These are phyloP conservation scores for Phoenix dactylifera DNA, from an alignment of 176 grass and related monocot species.

Conservation along the genomic window DNA sequence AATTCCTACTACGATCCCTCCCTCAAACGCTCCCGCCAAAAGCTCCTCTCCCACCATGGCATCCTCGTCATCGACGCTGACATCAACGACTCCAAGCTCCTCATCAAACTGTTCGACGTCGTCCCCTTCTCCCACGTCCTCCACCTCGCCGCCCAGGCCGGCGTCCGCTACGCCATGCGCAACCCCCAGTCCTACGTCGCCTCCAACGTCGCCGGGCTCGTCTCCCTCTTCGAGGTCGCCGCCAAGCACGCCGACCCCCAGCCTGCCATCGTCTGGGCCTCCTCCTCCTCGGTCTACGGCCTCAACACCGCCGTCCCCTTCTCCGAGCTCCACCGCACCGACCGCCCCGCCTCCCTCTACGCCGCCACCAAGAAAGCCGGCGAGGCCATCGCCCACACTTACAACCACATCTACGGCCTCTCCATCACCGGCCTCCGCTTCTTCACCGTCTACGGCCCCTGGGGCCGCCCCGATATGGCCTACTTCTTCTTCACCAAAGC, in stretches of 20 bases:
- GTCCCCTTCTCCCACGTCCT: conserved; percentile 14
- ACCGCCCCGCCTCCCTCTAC: no score
- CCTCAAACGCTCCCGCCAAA: background rate
- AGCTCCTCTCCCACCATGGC: background rate
- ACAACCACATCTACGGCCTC: no score
- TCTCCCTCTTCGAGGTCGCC: conserved; percentile 5
- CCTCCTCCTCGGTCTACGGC: no score
- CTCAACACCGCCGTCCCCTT: no score
- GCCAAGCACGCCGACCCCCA: no score
- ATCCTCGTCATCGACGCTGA: conserved; percentile 11
- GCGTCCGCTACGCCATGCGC: conserved; percentile 12
- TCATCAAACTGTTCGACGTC: conserved; percentile 1
- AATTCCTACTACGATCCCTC: no score
- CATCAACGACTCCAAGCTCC: conserved; percentile 3
- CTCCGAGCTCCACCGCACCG: no score
- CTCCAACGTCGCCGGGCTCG: conserved; percentile 17
- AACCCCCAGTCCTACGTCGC: conserved; percentile 10
- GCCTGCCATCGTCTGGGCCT: no score
- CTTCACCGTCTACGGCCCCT: conserved; percentile 16
- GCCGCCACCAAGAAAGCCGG: no score
- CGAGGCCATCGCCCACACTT: no score
- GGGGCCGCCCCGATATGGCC: conserved; percentile 15
- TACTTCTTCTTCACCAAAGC: conserved; percentile 9
- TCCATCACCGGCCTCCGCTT: conserved; percentile 2
- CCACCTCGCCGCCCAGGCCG: conserved; percentile 13